Base-by-base conservation (phyloP, 306 rosid species). In the Acacia confusa region DNA sequence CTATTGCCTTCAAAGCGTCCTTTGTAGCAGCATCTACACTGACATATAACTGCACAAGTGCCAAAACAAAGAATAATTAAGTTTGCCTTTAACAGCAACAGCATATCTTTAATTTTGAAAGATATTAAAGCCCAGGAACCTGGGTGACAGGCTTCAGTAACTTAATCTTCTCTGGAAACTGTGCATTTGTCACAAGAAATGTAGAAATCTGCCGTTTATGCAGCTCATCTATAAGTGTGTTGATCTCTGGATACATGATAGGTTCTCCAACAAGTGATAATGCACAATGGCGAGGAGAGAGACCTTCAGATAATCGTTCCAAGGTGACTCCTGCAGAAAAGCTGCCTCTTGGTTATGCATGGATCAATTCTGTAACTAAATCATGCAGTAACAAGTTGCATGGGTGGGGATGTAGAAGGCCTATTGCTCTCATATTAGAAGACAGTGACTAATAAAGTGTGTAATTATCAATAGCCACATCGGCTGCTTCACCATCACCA, bases 201-300 rank as follows among this genome's bases (percentile, higher is more conserved):
- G 99, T 95, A 68, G 99, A 95, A 80, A 95, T 93, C 66, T 90
- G 87, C 78, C 98, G 86, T 41, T 34, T 87, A 74, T 95, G 98
- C 82, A 95, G 89, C 86, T 93, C 99, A 85, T 92, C 97, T 71
- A 95, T 89, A 24, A 95, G 97, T 70, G 90, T 27, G 79, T 95
- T 93, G 70, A 95, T 95, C 91, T 93, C 97, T 16, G 99, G 99
- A 82, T 95, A 95, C 98, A 95, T 95, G 45, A 95, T 95, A 25
- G 98, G 99, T 84, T 95, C 99, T 55, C 99, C 99, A 83, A 95
- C 99, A 88, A 95, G 98, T 30, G 99, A 95, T 75, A 95, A 83
- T 75, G 99, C 99, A 88, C 99, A 95, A 88, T 95, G 99, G 72
- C 91, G 88, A 30, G 99, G 99, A 64, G 92, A 82, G 57, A 95